These are phyloP conservation scores for Euptelea pleiosperma DNA, from an alignment of 164 flowering plant species.

Conservation along the genomic window DNA sequence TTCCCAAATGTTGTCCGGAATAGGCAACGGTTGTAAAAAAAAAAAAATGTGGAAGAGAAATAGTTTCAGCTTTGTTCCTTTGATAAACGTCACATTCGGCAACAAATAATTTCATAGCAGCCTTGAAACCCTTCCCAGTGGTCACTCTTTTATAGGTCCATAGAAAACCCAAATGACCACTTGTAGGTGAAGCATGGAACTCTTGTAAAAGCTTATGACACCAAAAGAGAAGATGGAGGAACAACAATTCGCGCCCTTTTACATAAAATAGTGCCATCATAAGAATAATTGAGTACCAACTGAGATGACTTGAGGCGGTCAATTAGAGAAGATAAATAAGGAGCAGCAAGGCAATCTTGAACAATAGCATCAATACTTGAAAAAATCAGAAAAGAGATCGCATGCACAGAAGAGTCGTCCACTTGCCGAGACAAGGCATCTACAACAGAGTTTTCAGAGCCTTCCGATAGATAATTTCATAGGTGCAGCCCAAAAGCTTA, in stretches of 20 bases:
- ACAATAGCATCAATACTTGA: no score
- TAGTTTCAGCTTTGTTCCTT: neutral
- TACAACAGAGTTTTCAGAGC: neutral
- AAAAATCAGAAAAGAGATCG: no score
- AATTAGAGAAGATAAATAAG: no score
- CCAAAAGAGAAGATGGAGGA: neutral
- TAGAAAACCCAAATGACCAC: neutral
- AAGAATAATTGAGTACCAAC: neutral
- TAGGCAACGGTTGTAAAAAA: neutral
- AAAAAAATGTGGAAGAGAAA: neutral
- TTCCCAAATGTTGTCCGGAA: neutral
- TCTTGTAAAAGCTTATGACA: neutral
- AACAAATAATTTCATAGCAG: neutral
- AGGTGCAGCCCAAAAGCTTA: neutral
- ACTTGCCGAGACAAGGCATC: constrained; percentile 1
- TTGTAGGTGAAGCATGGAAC: neutral
- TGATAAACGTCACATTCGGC: neutral
- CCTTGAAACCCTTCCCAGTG: no score
- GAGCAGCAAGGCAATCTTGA: no score
- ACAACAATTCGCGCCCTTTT: neutral
- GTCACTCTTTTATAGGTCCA: neutral
- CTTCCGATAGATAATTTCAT: neutral
- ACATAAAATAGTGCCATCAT: neutral
- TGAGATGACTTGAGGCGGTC: no score
- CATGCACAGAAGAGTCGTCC: no score